phyloP scores from a whole-genome alignment of 192 early-diverging fungal genomes.

The Coemansia sp. region DNA sequence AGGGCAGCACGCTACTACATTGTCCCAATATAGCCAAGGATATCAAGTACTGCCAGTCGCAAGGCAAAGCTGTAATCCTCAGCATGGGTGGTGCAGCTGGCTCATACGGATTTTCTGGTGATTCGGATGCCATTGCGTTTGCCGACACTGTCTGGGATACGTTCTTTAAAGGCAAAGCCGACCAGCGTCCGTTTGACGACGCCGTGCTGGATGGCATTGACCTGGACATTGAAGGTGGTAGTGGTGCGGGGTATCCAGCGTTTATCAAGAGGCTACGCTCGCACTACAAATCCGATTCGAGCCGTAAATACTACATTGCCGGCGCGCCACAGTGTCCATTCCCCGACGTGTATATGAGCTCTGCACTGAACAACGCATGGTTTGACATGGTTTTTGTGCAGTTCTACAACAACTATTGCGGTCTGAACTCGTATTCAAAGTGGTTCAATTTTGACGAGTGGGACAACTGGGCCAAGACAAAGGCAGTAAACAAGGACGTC shows the following conservation, averaged over 20 bases:
- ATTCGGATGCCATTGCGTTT: too few species aligned
- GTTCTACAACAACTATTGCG: constrained; percentile 74
- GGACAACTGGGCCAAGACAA: constrained; percentile 62
- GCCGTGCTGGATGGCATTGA: constrained; percentile 65
- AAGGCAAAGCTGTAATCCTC: too few species aligned
- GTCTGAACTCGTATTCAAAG: constrained; percentile 45
- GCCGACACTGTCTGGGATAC: too few species aligned
- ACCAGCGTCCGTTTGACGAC: constrained; percentile 57
- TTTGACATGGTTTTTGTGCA: constrained; percentile 68
- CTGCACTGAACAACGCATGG: constrained; percentile 56
- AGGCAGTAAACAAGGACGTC: constrained; percentile 57
- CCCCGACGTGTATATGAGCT: constrained; percentile 56
- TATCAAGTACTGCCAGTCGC: too few species aligned
- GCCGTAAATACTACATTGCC: constrained; percentile 57
- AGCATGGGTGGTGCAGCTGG: too few species aligned
- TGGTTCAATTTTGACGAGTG: constrained; percentile 61
- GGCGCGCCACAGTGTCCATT: constrained; percentile 65
- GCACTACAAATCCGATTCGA: constrained; percentile 46
- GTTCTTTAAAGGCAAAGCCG: too few species aligned
- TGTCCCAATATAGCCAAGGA: too few species aligned
- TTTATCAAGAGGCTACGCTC: constrained; percentile 52
- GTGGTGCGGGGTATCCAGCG: constrained; percentile 41
- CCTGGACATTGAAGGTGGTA: constrained; percentile 58
- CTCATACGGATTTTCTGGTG: too few species aligned
- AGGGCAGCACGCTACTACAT: too few species aligned